Conservation (phyloP, 176 grass and related monocot genomes). For the Juncus inflexus region DNA sequence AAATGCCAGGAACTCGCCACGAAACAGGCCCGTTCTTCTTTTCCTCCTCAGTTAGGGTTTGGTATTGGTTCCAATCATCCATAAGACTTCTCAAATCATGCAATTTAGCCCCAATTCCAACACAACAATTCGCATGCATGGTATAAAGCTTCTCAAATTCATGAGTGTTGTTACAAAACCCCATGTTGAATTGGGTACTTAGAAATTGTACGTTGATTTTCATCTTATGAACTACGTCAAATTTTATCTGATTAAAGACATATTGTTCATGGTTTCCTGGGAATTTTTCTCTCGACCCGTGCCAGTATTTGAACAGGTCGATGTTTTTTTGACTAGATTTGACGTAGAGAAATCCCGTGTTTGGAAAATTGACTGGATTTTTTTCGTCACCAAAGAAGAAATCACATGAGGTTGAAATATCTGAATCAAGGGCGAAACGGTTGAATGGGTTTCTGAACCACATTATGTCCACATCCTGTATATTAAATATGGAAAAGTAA, state of each 20-base stretch:
- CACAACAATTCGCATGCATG: conserved; percentile 71
- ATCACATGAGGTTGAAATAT: conserved; percentile 69
- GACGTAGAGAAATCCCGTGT: conserved; percentile 74
- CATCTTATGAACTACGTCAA: conserved; percentile 27
- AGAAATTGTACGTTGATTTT: conserved; percentile 63
- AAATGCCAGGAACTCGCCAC: conserved; percentile 71
- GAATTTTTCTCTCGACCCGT: conserved; percentile 23
- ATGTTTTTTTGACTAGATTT: conserved; percentile 45
- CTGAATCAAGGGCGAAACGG: conserved; percentile 46
- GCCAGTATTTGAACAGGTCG: conserved; percentile 59
- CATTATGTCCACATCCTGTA: conserved; percentile 69
- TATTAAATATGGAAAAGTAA: not conserved
- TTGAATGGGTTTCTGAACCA: conserved; percentile 80
- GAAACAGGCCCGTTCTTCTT: conserved; percentile 24
- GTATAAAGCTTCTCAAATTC: conserved; percentile 75
- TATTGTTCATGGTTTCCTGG: conserved; percentile 60
- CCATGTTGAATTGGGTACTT: conserved; percentile 50
- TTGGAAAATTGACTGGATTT: conserved; percentile 48
- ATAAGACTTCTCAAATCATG: conserved; percentile 52
- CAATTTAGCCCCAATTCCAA: conserved; percentile 48
- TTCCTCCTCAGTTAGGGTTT: conserved; percentile 17
- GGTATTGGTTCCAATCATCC: conserved; percentile 46
- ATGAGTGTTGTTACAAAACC: conserved; percentile 58
- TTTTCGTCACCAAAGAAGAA: conserved; percentile 51
- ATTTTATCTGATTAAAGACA: conserved; percentile 71